Base-by-base conservation (phyloP, 1,139 yeast genomes). In the Kodamaea sp. region DNA sequence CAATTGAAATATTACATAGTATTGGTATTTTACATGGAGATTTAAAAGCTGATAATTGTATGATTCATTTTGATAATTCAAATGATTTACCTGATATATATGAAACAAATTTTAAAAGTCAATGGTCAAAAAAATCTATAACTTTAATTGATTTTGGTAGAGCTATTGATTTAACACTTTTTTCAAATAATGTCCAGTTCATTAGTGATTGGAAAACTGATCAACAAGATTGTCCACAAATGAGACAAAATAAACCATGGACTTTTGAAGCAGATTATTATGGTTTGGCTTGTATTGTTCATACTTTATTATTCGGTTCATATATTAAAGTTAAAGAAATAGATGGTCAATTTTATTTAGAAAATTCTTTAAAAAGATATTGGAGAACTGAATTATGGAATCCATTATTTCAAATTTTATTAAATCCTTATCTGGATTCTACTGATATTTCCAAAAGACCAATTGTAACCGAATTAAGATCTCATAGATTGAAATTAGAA, bases 71-170 rank as follows among this genome's bases (percentile, higher is more conserved):
- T 31, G 65, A 65, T 27, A 36, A 43, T 1, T 45, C 53, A 5
- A 47, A 38, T 15, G 27, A 35, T 7, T 55, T 60, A 45, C 35
- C 49, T 37, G 66, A 58, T 34, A 41, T 39, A 25, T 73, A 66
- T 48, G 50, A 53, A 34, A 47, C 62, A 8, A 53, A 58, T 24
- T 75, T 77, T 0, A 34, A 36, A 1, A 43, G 52, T 6, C 75
- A 75, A 2, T 82, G 89, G 88, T 45, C 55, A 15, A 52, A 59
- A 2, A 75, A 76, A 48, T 84, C 89, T 20, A 55, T 88, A 4
- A 72, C 76, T 12, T 58, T 90, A 37, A 85, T 89, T 47, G 96
- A 89, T 60, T 89, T 86, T 62, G 95, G 95, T 1, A 70, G 94
- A 42, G 81, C 94, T 0, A 75, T 88, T 23, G 97, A 90, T 54